These are phyloP conservation scores for Tricholoma terreum DNA, from an alignment of 768 basidiomycete genomes.

Conservation along the genomic window DNA sequence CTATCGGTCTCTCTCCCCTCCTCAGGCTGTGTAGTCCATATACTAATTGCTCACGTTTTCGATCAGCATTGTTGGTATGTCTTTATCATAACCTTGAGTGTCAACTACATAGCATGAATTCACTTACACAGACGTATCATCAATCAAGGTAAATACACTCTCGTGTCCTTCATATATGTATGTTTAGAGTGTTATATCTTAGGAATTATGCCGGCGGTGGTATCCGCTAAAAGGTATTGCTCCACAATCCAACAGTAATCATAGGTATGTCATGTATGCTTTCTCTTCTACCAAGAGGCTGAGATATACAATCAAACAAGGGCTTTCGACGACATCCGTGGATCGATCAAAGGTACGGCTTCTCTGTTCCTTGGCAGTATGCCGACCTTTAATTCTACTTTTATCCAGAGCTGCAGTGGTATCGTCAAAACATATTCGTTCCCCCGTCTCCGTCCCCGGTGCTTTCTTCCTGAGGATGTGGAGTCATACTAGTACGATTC, in stretches of 20 bases:
- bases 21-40: background rate
- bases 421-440: slow-evolving; percentile 71
- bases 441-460: slow-evolving; percentile 18
- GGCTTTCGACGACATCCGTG: slow-evolving; percentile 78
- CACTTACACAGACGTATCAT: slow-evolving; percentile 66
- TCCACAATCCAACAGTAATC: slow-evolving; percentile 37
- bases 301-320: slow-evolving; percentile 33
- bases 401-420: slow-evolving; percentile 70
- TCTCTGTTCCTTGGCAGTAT: background rate
- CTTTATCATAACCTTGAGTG: background rate
- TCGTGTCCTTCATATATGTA: background rate
- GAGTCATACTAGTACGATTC: background rate
- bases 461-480: background rate
- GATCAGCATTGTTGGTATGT: slow-evolving; percentile 68
- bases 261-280: slow-evolving; percentile 47
- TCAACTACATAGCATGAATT: background rate
- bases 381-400: background rate
- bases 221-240: slow-evolving; percentile 43
- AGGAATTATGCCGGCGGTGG: slow-evolving; percentile 80
- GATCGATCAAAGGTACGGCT: slow-evolving; percentile 67
- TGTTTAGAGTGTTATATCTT: background rate
- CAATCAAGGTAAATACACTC: slow-evolving; percentile 57
- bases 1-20: slow-evolving; percentile 52
- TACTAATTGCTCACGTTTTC: slow-evolving; percentile 1
- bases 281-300: background rate